Percentiles rank a stretch among this genome's conserved stretches.
Conservation (phyloP, 805 yeast species). For the Saitoella complicata region DNA sequence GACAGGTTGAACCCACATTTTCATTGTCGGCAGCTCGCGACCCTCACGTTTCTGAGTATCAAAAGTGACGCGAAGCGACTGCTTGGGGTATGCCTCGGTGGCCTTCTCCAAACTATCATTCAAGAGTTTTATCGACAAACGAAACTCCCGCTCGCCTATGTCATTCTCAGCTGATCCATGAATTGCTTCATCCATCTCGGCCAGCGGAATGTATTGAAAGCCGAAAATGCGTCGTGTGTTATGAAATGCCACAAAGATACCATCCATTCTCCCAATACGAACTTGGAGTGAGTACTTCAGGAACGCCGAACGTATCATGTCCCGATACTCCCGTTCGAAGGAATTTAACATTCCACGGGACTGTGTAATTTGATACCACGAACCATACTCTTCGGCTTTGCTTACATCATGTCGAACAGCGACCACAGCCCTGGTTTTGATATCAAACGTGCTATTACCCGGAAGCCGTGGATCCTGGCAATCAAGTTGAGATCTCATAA, state of each 20-base stretch:
- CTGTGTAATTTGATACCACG: slow-evolving; percentile 51
- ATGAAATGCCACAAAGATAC: slow-evolving; percentile 83
- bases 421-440: slow-evolving; percentile 81
- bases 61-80: slow-evolving; percentile 25
- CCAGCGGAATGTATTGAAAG: slow-evolving; percentile 69
- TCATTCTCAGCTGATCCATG: slow-evolving; percentile 28
- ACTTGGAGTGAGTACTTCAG: slow-evolving; percentile 83
- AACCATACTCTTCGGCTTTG: slow-evolving; percentile 39
- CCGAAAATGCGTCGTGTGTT: slow-evolving; percentile 71
- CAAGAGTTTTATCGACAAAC: slow-evolving; percentile 39
- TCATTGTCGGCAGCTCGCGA: slow-evolving; percentile 16
- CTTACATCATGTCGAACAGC: slow-evolving; percentile 64
- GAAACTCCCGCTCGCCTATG: slow-evolving; percentile 60
- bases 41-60: slow-evolving; percentile 21
- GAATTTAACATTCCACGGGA: slow-evolving; percentile 56
- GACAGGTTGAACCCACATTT: too few species aligned
- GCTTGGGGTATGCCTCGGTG: slow-evolving; percentile 18
- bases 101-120: slow-evolving; percentile 29
- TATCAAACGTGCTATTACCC: slow-evolving; percentile 80
- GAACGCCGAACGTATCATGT: slow-evolving; percentile 57
- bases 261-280: slow-evolving; percentile 92
- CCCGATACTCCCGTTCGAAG: slow-evolving; percentile 65
- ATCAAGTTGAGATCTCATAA: slow-evolving; percentile 84
- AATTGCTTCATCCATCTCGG: slow-evolving; percentile 48
- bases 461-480: slow-evolving; percentile 64